Percentiles rank a stretch among this genome's conserved stretches.
Evolutionary conservation across 257 asterid genomes (phyloP).

Genomic region (Lantana camara): DNA sequence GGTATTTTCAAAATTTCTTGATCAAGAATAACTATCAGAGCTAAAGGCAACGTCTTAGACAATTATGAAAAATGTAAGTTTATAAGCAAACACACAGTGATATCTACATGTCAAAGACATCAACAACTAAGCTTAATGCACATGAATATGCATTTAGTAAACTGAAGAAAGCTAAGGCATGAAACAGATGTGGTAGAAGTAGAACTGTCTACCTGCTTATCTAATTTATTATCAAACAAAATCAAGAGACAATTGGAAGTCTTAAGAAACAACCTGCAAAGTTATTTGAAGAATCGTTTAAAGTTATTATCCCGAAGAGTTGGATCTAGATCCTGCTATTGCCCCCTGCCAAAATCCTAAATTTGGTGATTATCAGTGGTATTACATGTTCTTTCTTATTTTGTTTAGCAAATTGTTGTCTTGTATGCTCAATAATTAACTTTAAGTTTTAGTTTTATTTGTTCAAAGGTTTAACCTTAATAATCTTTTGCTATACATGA

Average conservation of each 20-base stretch:
- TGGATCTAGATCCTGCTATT: conserved; percentile 56
- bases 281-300: conserved; percentile 62
- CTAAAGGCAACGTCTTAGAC: conserved; percentile 40
- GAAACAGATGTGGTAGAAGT: conserved; percentile 3
- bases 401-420: background rate
- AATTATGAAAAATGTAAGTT: conserved; percentile 65
- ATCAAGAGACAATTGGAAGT: conserved; percentile 50
- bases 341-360: conserved; percentile 75
- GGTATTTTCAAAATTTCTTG: conserved; percentile 53
- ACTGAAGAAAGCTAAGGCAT: background rate
- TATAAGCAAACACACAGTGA: background rate
- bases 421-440: background rate
- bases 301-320: conserved; percentile 59
- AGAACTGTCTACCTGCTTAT: conserved; percentile 9
- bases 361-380: conserved; percentile 95
- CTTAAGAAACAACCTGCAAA: conserved; percentile 61
- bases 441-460: background rate
- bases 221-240: conserved; percentile 40
- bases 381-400: conserved; percentile 5
- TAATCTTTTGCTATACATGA: too few species aligned
- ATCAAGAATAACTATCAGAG: conserved; percentile 40
- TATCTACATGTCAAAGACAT: background rate
- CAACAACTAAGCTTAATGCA: conserved; percentile 2
- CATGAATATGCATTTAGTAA: conserved; percentile 11
- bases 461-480: background rate